A percentile compares a stretch with the other conserved stretches of the same genome.
Evolutionary conservation across 2,329 filamentous ascomycete genomes (phyloP).

Genomic region (Pseudopyricularia cyperi): DNA sequence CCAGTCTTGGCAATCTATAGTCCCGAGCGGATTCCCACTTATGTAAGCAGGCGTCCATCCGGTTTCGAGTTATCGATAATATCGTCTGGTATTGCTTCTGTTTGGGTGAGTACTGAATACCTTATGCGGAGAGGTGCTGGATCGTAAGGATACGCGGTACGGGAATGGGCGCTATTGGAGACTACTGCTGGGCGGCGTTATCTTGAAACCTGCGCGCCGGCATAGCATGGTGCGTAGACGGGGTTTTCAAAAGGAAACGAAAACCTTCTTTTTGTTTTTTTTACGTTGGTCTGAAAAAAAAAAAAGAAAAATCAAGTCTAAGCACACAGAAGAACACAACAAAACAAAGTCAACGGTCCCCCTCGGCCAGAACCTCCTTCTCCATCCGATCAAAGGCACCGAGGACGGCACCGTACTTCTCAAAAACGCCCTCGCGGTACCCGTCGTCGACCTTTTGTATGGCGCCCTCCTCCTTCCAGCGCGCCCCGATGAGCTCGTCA

Average conservation of each 20-base stretch:
- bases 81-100: background rate
- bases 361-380: conserved; percentile 41
- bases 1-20: background rate
- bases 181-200: too few relatives aligned
- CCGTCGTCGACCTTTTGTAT: conserved; percentile 74
- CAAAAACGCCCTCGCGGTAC: conserved; percentile 62
- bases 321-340: background rate
- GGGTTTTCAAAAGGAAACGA: too few relatives aligned
- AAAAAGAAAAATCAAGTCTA: background rate
- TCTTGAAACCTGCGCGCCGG: too few relatives aligned
- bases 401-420: conserved; percentile 64
- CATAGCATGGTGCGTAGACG: too few relatives aligned
- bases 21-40: background rate
- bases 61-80: background rate
- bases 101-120: too few relatives aligned
- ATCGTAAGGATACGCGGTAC: too few relatives aligned
- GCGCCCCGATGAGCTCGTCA: conserved; percentile 69
- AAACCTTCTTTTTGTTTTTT: too few relatives aligned
- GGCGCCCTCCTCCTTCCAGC: conserved; percentile 78
- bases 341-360: conserved; percentile 12
- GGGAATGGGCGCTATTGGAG: too few relatives aligned
- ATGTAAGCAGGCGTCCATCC: background rate
- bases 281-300: too few relatives aligned
- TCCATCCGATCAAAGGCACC: conserved; percentile 70
- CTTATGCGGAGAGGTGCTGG: too few relatives aligned